These are phyloP conservation scores for Xylariales sp. DNA, from an alignment of 2,329 filamentous ascomycete genomes.

Conservation along the genomic window DNA sequence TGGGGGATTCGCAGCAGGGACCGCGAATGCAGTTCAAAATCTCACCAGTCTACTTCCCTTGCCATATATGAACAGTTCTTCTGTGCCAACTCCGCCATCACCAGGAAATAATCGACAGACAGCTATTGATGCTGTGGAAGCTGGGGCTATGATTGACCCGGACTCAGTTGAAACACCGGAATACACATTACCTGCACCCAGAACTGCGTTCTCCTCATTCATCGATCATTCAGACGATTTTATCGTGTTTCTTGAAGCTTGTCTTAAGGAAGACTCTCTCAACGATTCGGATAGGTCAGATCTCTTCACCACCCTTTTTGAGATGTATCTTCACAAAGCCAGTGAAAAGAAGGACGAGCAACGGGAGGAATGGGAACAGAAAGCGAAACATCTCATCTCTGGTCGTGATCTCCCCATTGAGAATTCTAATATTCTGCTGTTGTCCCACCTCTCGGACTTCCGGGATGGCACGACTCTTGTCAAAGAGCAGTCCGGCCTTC, in stretches of 20 bases:
- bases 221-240: constrained; percentile 92
- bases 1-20: constrained; percentile 43
- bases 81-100: constrained; percentile 48
- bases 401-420: constrained; percentile 79
- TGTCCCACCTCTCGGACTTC: constrained; percentile 90
- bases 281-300: constrained; percentile 74
- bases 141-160: constrained; percentile 40
- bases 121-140: constrained; percentile 43
- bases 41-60: constrained; percentile 78
- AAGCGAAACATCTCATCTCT: constrained; percentile 85
- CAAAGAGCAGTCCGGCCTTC: constrained; percentile 85
- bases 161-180: constrained; percentile 42
- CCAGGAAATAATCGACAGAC: constrained; percentile 46
- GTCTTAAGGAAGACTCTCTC: constrained; percentile 67
- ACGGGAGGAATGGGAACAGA: constrained; percentile 79
- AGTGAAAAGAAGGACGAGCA: constrained; percentile 63
- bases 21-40: constrained; percentile 78
- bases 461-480: constrained; percentile 86
- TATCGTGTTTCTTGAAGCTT: constrained; percentile 86
- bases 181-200: constrained; percentile 77
- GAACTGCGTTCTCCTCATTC: constrained; percentile 92
- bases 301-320: constrained; percentile 90
- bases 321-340: constrained; percentile 94
- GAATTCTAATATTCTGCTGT: constrained; percentile 85
- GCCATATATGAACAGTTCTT: constrained; percentile 72